Conservation (phyloP, 1,284 basidiomycete species). For the Cutaneotrichosporon sp. region DNA sequence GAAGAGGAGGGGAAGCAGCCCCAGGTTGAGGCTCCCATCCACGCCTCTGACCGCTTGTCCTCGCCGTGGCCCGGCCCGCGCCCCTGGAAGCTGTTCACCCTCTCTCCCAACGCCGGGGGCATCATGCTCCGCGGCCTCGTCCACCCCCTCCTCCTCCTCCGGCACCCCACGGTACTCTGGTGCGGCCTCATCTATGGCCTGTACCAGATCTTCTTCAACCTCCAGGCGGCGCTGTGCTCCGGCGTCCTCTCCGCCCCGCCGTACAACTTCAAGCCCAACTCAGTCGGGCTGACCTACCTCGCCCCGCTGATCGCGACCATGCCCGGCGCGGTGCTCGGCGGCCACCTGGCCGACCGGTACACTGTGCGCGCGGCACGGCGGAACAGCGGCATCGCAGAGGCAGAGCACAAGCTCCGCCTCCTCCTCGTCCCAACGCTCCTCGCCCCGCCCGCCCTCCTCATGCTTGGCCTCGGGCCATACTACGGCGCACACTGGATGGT, state of each 20-base stretch:
- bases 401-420: slow-evolving; percentile 27
- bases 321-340: slow-evolving; percentile 22
- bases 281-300: slow-evolving; percentile 27
- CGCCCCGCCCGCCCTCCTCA: slow-evolving; percentile 25
- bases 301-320: slow-evolving; percentile 26
- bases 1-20: neutral
- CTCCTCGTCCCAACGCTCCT: slow-evolving; percentile 18
- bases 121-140: slow-evolving; percentile 25
- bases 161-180: slow-evolving; percentile 23
- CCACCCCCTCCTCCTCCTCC: slow-evolving; percentile 19
- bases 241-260: slow-evolving; percentile 24
- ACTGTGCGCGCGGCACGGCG: slow-evolving; percentile 17
- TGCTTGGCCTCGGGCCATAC: slow-evolving; percentile 29
- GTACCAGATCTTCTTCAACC: slow-evolving; percentile 28
- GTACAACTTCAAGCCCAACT: slow-evolving; percentile 28
- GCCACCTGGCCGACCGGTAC: slow-evolving; percentile 14
- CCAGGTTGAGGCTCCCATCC: neutral
- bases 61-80: slow-evolving; percentile 22
- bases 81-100: slow-evolving; percentile 8
- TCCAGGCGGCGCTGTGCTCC: slow-evolving; percentile 25
- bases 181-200: slow-evolving; percentile 24
- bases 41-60: slow-evolving; percentile 8
- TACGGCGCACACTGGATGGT: slow-evolving; percentile 33
- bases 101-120: slow-evolving; percentile 20
- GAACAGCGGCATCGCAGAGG: slow-evolving; percentile 26